Percentiles rank a stretch among this genome's conserved stretches.
These are phyloP conservation scores for Xanthoceras sorbifolium DNA, from an alignment of 345 rosid species.

Conservation along the genomic window DNA sequence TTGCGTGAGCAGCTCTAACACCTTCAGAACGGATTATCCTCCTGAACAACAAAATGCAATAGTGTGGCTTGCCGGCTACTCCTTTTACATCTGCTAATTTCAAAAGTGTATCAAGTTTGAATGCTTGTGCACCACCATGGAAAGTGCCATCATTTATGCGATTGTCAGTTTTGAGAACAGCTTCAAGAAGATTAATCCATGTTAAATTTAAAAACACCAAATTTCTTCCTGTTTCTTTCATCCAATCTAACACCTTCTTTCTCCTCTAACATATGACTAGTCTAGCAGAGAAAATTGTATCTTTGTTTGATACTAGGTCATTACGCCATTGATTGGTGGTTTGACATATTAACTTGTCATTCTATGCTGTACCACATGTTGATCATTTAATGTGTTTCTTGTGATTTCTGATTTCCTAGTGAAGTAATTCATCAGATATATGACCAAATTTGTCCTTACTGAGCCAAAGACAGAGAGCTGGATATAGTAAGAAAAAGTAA, in stretches of 20 bases:
- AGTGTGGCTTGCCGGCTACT: slow-evolving; percentile 92
- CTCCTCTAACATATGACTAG: not conserved
- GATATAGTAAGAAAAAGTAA: slow-evolving; percentile 11
- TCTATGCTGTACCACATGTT: not conserved
- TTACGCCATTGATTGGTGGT: not conserved
- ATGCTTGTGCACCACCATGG: slow-evolving; percentile 96
- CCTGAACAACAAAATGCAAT: slow-evolving; percentile 94
- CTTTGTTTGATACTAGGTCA: not conserved
- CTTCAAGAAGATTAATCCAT: slow-evolving; percentile 79
- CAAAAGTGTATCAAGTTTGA: slow-evolving; percentile 95
- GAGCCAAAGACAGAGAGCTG: not conserved
- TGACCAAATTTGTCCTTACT: not conserved
- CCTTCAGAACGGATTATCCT: slow-evolving; percentile 94
- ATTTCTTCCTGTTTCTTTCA: not conserved
- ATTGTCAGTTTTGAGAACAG: slow-evolving; percentile 98
- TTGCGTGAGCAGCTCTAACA: slow-evolving; percentile 73
- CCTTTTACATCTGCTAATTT: slow-evolving; percentile 96
- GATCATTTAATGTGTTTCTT: not conserved
- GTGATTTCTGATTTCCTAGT: not conserved
- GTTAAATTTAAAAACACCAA: not conserved
- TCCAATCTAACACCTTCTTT: not conserved
- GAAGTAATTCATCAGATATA: not conserved
- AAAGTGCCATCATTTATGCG: slow-evolving; percentile 98
- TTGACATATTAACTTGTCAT: not conserved
- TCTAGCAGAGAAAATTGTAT: not conserved